Conservation (phyloP, 768 basidiomycete species). For the Calocera cornea region DNA sequence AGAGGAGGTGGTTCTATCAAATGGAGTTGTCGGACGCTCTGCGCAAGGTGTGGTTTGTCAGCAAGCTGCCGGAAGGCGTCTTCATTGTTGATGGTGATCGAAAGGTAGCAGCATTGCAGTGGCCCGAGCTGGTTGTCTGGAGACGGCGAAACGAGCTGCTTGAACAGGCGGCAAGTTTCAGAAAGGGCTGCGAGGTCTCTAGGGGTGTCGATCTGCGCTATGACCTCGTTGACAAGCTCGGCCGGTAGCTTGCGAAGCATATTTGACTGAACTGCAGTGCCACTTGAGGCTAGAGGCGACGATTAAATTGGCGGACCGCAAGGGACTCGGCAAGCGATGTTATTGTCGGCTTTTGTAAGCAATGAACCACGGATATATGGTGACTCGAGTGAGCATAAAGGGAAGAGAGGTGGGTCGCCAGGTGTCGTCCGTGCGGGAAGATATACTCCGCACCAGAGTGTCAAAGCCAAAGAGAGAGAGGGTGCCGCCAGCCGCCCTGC, state of each 20-base stretch:
- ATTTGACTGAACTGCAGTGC: neutral
- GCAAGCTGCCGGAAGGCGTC: neutral
- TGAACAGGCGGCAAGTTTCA: neutral
- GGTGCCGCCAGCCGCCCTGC: neutral
- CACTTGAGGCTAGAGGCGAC: neutral
- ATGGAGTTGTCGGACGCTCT: neutral
- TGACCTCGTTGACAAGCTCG: constrained; percentile 1
- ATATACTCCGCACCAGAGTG: neutral
- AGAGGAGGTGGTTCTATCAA: neutral
- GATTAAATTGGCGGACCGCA: neutral
- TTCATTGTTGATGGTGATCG: neutral
- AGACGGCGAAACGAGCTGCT: neutral
- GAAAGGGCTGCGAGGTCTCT: neutral
- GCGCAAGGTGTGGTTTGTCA: neutral
- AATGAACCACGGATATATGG: neutral
- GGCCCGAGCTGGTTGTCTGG: neutral
- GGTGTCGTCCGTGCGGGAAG: neutral
- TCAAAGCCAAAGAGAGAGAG: no score
- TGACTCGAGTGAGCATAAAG: neutral
- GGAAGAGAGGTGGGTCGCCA: neutral
- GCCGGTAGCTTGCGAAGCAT: neutral
- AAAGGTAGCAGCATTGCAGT: neutral
- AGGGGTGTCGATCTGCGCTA: neutral
- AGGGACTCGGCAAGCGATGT: neutral
- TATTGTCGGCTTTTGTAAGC: neutral